Conservation (phyloP, 495 filamentous ascomycete species). For the Talaromyces thailandensis region DNA sequence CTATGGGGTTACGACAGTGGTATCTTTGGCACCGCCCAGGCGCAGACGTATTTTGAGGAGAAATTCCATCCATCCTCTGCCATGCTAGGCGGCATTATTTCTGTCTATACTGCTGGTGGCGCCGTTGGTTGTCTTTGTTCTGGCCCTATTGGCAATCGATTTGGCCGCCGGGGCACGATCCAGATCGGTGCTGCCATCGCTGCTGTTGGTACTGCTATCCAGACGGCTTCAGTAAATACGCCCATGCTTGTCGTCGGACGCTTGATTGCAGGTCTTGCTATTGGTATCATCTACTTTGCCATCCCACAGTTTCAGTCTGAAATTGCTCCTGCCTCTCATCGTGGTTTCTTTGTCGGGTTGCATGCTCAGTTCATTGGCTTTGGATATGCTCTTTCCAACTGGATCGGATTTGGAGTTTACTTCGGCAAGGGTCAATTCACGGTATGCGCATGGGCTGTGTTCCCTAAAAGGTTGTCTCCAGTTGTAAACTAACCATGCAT, state of each 20-base stretch:
- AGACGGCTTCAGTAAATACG: not conserved
- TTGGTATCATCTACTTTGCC: not conserved
- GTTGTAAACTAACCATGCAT: conserved; percentile 40
- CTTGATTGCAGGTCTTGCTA: not conserved
- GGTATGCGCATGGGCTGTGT: conserved; percentile 32
- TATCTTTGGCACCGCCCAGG: too few species aligned
- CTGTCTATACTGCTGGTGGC: not conserved
- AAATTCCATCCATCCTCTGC: too few species aligned
- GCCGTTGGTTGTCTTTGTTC: not conserved
- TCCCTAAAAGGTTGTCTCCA: too few species aligned
- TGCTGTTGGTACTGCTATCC: not conserved
- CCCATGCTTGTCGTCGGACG: conserved; percentile 1
- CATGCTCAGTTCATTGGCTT: not conserved
- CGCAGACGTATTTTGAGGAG: too few species aligned
- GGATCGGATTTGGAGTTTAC: not conserved
- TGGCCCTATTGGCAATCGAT: not conserved
- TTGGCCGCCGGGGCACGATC: not conserved
- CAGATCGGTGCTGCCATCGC: not conserved
- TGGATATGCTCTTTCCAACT: not conserved
- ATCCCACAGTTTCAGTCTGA: conserved; percentile 4
- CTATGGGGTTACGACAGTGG: too few species aligned
- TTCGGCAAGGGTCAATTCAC: not conserved
- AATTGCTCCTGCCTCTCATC: not conserved
- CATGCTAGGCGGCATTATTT: too few species aligned
- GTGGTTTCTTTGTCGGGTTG: not conserved